phyloP scores from a whole-genome alignment of 371 early-diverging fungal genomes.

The Mucor irregularis region DNA sequence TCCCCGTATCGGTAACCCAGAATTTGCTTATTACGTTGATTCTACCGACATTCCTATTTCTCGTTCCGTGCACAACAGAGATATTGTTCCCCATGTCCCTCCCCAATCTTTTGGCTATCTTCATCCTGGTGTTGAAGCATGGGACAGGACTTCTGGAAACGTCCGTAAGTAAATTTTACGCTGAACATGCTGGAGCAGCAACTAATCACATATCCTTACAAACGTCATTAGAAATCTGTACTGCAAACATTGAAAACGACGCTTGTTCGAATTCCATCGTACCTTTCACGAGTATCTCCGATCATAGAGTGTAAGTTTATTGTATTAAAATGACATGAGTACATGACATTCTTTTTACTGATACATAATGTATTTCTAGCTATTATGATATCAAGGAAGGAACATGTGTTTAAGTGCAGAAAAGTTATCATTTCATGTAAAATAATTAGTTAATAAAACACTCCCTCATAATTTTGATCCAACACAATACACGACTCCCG shows the following conservation, averaged over 20 bases:
- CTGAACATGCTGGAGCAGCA: neutral
- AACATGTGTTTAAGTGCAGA: neutral
- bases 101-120: slow-evolving; percentile 24
- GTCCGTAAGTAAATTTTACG: slow-evolving; percentile 11
- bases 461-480: no score
- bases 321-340: no score
- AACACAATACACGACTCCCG: no score
- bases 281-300: slow-evolving; percentile 22
- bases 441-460: neutral
- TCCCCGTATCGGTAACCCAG: slow-evolving; percentile 30
- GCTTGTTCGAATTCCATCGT: slow-evolving; percentile 29
- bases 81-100: slow-evolving; percentile 33
- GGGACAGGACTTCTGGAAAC: slow-evolving; percentile 12
- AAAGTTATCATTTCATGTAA: neutral
- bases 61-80: slow-evolving; percentile 25
- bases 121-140: slow-evolving; percentile 33
- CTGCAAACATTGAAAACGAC: slow-evolving; percentile 17
- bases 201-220: neutral
- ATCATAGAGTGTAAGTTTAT: slow-evolving; percentile 20
- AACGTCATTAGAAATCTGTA: slow-evolving; percentile 28
- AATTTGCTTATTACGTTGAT: slow-evolving; percentile 29
- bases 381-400: slow-evolving; percentile 7
- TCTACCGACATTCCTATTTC: slow-evolving; percentile 17
- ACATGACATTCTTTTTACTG: no score
- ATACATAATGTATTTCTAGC: neutral